Percentiles rank a stretch among this genome's conserved stretches.
Evolutionary conservation across 176 grass and related monocot species (phyloP).

Genomic region (Musa beccarii): DNA sequence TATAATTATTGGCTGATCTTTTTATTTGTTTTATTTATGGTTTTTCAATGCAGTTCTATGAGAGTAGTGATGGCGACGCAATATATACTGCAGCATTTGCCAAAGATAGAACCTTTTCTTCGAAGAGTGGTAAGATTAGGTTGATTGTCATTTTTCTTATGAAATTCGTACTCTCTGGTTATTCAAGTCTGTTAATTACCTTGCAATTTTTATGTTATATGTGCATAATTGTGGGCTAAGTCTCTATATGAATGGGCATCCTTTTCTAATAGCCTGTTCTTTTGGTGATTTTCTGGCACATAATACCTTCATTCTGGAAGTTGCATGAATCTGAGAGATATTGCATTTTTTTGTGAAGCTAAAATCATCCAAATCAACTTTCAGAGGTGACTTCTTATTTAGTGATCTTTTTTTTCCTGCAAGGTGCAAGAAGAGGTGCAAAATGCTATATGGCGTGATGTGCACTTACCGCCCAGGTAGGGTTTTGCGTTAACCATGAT

Average conservation of each 20-base stretch:
- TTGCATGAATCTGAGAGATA: too few species aligned
- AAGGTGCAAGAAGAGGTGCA: constrained; percentile 87
- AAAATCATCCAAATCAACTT: too few species aligned
- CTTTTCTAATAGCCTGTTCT: background rate
- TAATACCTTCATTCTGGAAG: too few species aligned
- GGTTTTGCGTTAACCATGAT: constrained; percentile 6
- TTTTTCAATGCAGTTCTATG: constrained; percentile 41
- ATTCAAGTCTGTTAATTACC: background rate
- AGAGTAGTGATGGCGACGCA: constrained; percentile 65
- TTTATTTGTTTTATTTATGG: background rate
- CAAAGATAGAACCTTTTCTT: constrained; percentile 74
- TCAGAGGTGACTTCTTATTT: background rate
- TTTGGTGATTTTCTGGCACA: constrained; percentile 4
- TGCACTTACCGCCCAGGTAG: constrained; percentile 41
- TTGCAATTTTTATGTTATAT: background rate
- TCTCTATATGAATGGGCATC: background rate
- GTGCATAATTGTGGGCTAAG: background rate
- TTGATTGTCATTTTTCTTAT: background rate
- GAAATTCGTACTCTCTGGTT: background rate
- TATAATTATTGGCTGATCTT: constrained; percentile 8
- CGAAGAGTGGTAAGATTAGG: constrained; percentile 53
- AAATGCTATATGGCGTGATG: constrained; percentile 59
- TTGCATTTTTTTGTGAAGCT: background rate
- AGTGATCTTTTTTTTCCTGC: background rate
- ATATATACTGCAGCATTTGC: constrained; percentile 71